Evolutionary conservation across 768 basidiomycete genomes (phyloP).

Genomic region (Auricularia sp.): DNA sequence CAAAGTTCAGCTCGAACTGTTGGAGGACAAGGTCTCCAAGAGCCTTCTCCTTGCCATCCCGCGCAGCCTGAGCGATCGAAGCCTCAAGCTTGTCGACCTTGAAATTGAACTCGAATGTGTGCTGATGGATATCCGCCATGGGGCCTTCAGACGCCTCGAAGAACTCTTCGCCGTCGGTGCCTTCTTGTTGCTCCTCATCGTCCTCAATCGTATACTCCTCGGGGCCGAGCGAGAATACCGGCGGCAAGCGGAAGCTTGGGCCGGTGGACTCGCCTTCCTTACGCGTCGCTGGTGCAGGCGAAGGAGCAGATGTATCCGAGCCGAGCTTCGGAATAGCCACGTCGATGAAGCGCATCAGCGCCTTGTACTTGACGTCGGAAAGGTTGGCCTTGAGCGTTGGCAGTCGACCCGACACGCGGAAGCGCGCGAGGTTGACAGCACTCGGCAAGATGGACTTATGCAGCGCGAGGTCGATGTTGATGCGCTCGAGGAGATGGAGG

Average conservation of each 20-base stretch:
- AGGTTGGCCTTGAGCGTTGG: slow-evolving; percentile 84
- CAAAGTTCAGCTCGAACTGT: slow-evolving; percentile 65
- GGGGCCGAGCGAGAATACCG: slow-evolving; percentile 43
- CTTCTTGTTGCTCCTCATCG: slow-evolving; percentile 23
- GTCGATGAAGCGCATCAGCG: slow-evolving; percentile 85
- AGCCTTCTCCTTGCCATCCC: slow-evolving; percentile 53
- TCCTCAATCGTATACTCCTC: slow-evolving; percentile 54
- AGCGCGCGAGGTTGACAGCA: slow-evolving; percentile 68
- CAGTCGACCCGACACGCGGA: slow-evolving; percentile 84
- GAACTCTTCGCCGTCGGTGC: slow-evolving; percentile 47
- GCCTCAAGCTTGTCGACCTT: slow-evolving; percentile 75
- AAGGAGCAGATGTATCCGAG: slow-evolving; percentile 27
- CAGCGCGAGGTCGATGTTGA: slow-evolving; percentile 79
- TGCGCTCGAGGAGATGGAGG: slow-evolving; percentile 84
- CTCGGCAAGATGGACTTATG: slow-evolving; percentile 89
- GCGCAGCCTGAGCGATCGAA: slow-evolving; percentile 59
- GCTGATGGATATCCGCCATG: slow-evolving; percentile 37
- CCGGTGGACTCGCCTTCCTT: neutral
- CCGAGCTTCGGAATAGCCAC: slow-evolving; percentile 76
- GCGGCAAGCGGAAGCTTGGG: slow-evolving; percentile 20
- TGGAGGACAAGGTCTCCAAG: slow-evolving; percentile 74
- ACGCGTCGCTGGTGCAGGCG: neutral
- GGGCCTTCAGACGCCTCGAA: slow-evolving; percentile 62
- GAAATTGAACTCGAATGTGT: slow-evolving; percentile 78
- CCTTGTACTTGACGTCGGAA: slow-evolving; percentile 84